These are phyloP conservation scores for Paramecium pentaurelia DNA, from an alignment of 73 alveolate species.

Conservation along the genomic window DNA sequence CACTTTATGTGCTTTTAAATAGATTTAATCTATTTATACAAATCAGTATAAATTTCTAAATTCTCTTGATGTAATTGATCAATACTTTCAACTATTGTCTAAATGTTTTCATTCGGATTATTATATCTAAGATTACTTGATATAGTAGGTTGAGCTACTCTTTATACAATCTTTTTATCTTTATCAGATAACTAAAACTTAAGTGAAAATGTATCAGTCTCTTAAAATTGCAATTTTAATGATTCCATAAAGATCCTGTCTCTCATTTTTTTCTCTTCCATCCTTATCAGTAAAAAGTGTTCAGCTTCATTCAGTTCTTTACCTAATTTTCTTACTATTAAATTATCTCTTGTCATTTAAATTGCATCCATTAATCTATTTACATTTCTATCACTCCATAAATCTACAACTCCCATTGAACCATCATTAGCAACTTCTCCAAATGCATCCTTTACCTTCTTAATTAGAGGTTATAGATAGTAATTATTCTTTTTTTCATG, in stretches of 20 bases:
- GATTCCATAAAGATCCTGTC: constrained; percentile 22
- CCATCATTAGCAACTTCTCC: constrained; percentile 33
- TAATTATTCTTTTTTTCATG: constrained; percentile 26
- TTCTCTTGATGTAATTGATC: constrained; percentile 2
- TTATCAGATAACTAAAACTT: background rate
- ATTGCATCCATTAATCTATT: constrained; percentile 42
- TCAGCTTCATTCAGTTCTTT: background rate
- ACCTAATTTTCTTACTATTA: background rate
- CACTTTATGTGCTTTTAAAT: background rate
- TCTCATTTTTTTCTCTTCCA: constrained; percentile 8
- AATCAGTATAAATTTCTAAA: background rate
- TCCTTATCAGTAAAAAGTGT: background rate
- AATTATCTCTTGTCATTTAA: constrained; percentile 28
- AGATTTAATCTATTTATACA: background rate
- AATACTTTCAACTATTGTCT: background rate
- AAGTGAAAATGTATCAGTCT: background rate
- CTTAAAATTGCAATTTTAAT: background rate
- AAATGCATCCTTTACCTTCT: background rate
- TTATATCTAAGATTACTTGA: background rate
- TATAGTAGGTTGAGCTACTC: background rate
- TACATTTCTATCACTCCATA: constrained; percentile 36
- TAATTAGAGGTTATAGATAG: background rate
- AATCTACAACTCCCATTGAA: constrained; percentile 31
- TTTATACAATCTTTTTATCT: background rate
- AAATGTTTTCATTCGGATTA: background rate